These are phyloP conservation scores for Pythium periplocum DNA, from an alignment of 352 stramenopile species.

Conservation along the genomic window DNA sequence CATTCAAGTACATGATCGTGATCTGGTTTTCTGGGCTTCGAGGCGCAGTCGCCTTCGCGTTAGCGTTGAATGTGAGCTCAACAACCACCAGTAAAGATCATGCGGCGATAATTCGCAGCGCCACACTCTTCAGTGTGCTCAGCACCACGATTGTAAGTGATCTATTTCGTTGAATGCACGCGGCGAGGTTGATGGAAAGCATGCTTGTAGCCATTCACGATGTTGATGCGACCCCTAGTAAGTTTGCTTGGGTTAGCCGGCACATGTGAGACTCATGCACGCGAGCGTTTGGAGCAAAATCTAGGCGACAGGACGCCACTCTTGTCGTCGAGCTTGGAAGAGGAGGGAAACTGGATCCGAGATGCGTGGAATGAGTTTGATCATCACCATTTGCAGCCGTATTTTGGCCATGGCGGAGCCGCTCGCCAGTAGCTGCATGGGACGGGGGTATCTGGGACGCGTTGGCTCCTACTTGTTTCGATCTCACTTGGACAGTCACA, in stretches of 20 bases:
- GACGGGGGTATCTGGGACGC: no score
- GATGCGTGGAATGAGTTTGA: constrained; percentile 24
- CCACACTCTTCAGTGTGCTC: constrained; percentile 22
- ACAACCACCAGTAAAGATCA: constrained; percentile 9
- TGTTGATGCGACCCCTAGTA: constrained; percentile 23
- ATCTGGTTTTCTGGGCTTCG: constrained; percentile 84
- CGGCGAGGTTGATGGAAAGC: not conserved
- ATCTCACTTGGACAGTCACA: no score
- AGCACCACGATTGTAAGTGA: constrained; percentile 26
- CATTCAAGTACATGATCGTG: constrained; percentile 27
- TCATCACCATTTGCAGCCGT: constrained; percentile 18
- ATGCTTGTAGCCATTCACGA: constrained; percentile 20
- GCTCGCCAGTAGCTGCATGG: no score
- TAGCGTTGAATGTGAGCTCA: constrained; percentile 27
- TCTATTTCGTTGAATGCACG: not conserved
- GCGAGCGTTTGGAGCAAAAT: constrained; percentile 7
- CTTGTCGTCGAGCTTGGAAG: constrained; percentile 18
- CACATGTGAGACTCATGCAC: constrained; percentile 20
- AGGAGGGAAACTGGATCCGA: constrained; percentile 29
- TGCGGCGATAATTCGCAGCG: constrained; percentile 13
- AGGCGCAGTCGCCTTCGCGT: constrained; percentile 30
- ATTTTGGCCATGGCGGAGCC: constrained; percentile 17
- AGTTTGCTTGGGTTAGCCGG: constrained; percentile 19
- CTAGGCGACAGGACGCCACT: constrained; percentile 15
- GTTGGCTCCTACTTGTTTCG: no score